Evolutionary conservation across 148 eudicot species (phyloP).

Genomic region (Arbutus unedo): DNA sequence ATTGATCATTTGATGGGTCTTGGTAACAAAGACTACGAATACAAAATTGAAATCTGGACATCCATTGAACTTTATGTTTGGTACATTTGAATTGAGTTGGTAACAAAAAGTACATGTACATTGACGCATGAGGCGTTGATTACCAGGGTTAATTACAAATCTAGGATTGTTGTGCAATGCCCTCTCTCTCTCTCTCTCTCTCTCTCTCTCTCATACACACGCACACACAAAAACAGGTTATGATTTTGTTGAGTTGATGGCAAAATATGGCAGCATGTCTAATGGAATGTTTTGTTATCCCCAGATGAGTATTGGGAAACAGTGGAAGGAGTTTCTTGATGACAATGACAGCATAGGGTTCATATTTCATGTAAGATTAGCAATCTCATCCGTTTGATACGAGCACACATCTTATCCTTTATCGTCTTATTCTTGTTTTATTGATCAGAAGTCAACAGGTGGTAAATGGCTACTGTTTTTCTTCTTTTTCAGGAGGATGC

Average conservation of each 20-base stretch:
- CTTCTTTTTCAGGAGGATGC: constrained; percentile 70
- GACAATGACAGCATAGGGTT: constrained; percentile 64
- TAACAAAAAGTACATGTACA: background rate
- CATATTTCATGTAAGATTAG: constrained; percentile 65
- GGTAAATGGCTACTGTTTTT: background rate
- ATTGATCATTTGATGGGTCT: background rate
- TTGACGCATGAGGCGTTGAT: background rate
- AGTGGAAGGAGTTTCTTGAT: constrained; percentile 82
- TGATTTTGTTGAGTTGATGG: background rate
- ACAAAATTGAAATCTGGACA: background rate
- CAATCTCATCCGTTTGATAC: background rate
- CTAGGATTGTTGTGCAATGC: background rate
- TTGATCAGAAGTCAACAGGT: background rate
- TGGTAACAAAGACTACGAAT: background rate
- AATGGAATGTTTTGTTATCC: background rate
- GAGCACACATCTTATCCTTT: background rate
- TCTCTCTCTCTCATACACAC: background rate
- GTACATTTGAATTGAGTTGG: background rate
- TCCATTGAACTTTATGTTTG: too few relatives aligned
- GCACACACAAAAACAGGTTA: background rate
- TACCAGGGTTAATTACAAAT: background rate
- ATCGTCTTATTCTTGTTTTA: background rate
- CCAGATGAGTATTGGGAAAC: constrained; percentile 78
- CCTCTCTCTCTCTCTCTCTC: constrained; percentile 2
- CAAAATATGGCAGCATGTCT: background rate